Base-by-base conservation (phyloP, 2,329 filamentous ascomycete species). In the Phyllosticta ampelicida region DNA sequence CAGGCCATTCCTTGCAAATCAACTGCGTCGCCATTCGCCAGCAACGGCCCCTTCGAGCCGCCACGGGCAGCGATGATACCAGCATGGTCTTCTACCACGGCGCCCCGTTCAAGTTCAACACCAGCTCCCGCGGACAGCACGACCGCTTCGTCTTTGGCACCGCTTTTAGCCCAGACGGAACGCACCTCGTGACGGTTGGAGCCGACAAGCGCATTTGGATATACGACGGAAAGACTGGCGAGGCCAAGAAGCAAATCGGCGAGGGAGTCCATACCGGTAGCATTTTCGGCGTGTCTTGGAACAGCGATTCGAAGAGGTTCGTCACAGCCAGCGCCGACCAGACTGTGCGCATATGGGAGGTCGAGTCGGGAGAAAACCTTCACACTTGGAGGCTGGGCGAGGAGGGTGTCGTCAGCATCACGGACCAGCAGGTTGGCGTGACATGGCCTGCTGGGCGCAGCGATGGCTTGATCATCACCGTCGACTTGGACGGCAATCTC, bases 141-240 rank as follows among this genome's bases (percentile, higher is more conserved):
- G 87, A 86, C 67, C 90, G 91, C 61, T 97, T 95, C 70, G 85
- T 97, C 18, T 88, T 92, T 66, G 90, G 87, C 26, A 84, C 90
- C 4, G 88, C 85, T 1, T 99, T 96, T 72, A 92, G 89, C 26
- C 92, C 92, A 0, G 91, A 97, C 69, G 94, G 94, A 52, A 84
- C 78, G 48, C 77, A 78, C 44, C 77, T 99, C 61, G 88, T 94
- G 30, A 96, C 87, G 55, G 92, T 96, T 1, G 92, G 94, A 44
- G 90, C 88, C n/a, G 94, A 99, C 73, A 86, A 86, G 70, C 84
- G 83, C 68, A 96, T 99, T 63, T 95, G 94, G 78, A 77, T 99
- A 9, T 99, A 96, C 70, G 90, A 99, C 70, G 94, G 92, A 62
- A 96, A 95, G 80, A 96, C 90, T 16, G 94, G 94, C 28, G 90